Conservation (phyloP, 306 rosid species). For the cucumber (Cucumis sativus) region DNA sequence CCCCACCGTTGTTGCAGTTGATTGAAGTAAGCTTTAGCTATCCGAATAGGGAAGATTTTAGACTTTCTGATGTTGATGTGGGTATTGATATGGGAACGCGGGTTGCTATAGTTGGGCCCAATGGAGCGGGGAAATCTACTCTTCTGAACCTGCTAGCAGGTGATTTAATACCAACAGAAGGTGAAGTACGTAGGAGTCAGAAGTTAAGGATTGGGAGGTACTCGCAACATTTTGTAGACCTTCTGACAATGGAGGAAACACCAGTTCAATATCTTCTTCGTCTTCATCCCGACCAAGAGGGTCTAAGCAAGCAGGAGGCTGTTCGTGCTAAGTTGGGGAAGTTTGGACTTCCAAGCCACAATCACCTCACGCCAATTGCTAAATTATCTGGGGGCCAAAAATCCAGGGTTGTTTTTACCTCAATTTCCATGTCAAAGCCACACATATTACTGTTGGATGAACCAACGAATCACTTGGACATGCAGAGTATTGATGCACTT, state of each 20-base stretch:
- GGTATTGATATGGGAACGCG: conserved; percentile 61
- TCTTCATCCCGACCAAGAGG: conserved; percentile 64
- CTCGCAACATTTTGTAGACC: conserved; percentile 58
- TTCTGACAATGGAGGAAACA: conserved; percentile 50
- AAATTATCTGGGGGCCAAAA: conserved; percentile 65
- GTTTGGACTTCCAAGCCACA: conserved; percentile 61
- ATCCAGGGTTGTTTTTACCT: conserved; percentile 64
- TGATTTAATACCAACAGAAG: conserved; percentile 50
- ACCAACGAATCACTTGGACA: conserved; percentile 70
- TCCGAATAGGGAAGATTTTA: conserved; percentile 49
- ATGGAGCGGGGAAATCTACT: conserved; percentile 58
- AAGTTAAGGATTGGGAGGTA: conserved; percentile 61
- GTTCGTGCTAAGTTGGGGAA: conserved; percentile 56
- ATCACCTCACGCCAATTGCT: conserved; percentile 63
- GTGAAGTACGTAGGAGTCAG: conserved; percentile 61
- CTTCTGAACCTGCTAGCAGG: conserved; percentile 54
- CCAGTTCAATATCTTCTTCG: conserved; percentile 23
- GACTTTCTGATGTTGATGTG: conserved; percentile 42
- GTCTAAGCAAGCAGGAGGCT: conserved; percentile 69
- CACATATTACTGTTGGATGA: conserved; percentile 72
- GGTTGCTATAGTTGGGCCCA: conserved; percentile 59
- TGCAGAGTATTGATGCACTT: conserved; percentile 76
- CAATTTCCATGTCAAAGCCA: conserved; percentile 74
- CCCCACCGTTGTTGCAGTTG: conserved; percentile 63
- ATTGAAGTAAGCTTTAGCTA: conserved; percentile 61